phyloP scores from a whole-genome alignment of 2,329 filamentous ascomycete genomes.

The Exophiala phaeomuriformis region DNA sequence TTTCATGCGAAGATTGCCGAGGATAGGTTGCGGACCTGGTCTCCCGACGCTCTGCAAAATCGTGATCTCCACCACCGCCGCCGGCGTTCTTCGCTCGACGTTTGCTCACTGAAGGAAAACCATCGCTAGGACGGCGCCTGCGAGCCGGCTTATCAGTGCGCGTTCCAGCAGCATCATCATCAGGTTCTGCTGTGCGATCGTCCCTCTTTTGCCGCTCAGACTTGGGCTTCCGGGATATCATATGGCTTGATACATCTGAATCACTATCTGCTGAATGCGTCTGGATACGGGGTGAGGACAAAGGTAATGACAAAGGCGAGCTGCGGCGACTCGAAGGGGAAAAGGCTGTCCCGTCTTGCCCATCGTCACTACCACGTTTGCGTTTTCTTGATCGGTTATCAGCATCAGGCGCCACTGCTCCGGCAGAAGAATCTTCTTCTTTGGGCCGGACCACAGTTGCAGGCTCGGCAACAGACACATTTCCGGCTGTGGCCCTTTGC shows the following conservation, averaged over 20 bases:
- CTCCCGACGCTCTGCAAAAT: conserved; percentile 27
- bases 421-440: conserved; percentile 10
- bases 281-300: conserved; percentile 23
- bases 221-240: conserved; percentile 8
- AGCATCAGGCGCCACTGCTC: conserved; percentile 15
- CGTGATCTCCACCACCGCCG: conserved; percentile 14
- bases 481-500: conserved; percentile 33
- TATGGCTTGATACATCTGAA: conserved; percentile 22
- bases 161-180: conserved; percentile 13
- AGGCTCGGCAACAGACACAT: conserved; percentile 14
- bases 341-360: conserved; percentile 10
- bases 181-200: conserved; percentile 8
- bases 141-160: conserved; percentile 16
- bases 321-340: conserved; percentile 24
- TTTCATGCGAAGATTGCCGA: conserved; percentile 25
- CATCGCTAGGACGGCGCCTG: conserved; percentile 24
- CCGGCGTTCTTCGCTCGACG: conserved; percentile 20
- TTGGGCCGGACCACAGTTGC: conserved; percentile 2
- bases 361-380: conserved; percentile 23
- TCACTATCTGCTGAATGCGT: conserved; percentile 23
- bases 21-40: conserved; percentile 30
- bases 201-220: neutral
- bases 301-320: conserved; percentile 27
- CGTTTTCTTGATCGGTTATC: conserved; percentile 25
- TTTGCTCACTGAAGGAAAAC: conserved; percentile 19